Conservation (phyloP, 306 rosid species). For the Adenanthera pavonina region DNA sequence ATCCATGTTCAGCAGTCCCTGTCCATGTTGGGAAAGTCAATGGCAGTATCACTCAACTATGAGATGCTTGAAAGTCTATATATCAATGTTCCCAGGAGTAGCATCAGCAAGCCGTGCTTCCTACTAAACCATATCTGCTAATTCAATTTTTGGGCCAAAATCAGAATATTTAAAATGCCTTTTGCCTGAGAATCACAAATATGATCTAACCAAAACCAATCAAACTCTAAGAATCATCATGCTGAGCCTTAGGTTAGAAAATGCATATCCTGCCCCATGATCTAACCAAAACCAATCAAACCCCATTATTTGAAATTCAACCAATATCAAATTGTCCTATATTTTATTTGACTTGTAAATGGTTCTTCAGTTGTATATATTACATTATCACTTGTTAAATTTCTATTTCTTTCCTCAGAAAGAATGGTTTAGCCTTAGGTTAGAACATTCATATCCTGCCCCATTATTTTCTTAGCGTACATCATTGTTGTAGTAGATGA, state of each 20-base stretch:
- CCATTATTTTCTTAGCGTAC: neutral
- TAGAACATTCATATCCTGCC: slow-evolving; percentile 1
- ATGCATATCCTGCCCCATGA: slow-evolving; percentile 3
- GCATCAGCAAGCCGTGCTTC: too few relatives aligned
- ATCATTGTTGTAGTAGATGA: neutral
- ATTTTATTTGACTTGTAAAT: slow-evolving; percentile 2
- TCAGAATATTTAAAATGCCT: neutral
- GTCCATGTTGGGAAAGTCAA: too few relatives aligned
- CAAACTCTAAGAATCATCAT: neutral
- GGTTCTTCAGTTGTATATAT: slow-evolving; percentile 17
- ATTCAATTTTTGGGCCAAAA: neutral
- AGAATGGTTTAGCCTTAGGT: neutral
- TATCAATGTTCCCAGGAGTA: too few relatives aligned
- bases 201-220: neutral
- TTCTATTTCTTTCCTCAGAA: neutral
- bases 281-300: neutral
- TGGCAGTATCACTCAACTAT: too few relatives aligned
- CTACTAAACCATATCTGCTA: slow-evolving; percentile 3
- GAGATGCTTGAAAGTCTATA: too few relatives aligned
- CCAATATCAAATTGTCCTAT: neutral
- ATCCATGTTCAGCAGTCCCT: too few relatives aligned
- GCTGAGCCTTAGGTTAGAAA: neutral
- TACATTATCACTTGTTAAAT: neutral
- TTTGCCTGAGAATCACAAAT: neutral
- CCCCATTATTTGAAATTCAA: neutral